Evolutionary conservation across 495 filamentous ascomycete species (phyloP), one percentile per base, ranked within the genome.

Genomic region (Penicillium paxilli): DNA sequence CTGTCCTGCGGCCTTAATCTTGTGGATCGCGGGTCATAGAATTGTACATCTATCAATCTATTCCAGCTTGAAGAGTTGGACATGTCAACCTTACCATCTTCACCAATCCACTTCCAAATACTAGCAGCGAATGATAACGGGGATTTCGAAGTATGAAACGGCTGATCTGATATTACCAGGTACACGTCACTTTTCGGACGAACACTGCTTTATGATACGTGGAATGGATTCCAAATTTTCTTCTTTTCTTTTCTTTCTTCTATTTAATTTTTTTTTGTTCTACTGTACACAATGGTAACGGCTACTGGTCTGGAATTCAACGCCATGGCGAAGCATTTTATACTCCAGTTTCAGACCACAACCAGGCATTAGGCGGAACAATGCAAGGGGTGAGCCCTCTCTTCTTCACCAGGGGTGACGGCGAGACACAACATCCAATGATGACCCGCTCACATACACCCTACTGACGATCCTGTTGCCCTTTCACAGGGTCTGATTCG

Each of bases 351-450:
- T 62, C 55, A 62, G 52, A 58, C 48, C 22, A 25, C 45, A 19
- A 44, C 57, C 57, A 57, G 54, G 59, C 49, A 65, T 65, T 62
- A 55, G 32, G 48, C 14, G 37, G 42, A n/a, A 25, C 21, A 42
- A 45, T 44, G 44, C 52, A 59, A 63, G 56, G 63, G 59, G 56
- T 10, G n/a, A 46, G 10, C 25, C 44, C 44, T 30, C 44, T 26
- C 7, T 17, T 55, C 47, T 35, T 45, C 33, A 40, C 59, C 57
- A 65, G 58, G 59, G 42, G 49, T 60, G 58, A 59, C 59, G 58
- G 65, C 59, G 64, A 67, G 62, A 67, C 58, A 67, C 62, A 51
- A 47, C 42, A 57, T 52, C 59, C 64, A 65, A 63, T 67, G 59
- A 52, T 57, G 62, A 55, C 59, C 64, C 64, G 57, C 62, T 60